Conservation (phyloP, 306 rosid species). For the Quercus dentata region DNA sequence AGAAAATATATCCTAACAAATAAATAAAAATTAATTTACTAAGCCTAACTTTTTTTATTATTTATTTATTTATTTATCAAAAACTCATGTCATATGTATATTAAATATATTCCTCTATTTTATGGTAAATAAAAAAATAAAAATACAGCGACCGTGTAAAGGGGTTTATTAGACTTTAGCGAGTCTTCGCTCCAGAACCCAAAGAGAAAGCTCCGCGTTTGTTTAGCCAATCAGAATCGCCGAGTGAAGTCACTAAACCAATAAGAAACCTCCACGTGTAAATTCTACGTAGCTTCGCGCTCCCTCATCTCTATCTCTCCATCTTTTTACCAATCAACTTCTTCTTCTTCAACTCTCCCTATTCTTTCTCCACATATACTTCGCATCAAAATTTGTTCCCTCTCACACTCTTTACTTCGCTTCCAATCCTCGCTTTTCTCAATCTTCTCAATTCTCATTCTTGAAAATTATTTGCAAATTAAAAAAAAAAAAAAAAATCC, state of each 20-base stretch:
- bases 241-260: conserved; percentile 27
- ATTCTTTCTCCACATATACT: neutral
- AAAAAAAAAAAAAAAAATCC: neutral
- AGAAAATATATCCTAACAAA: too few species aligned
- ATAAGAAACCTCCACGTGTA: conserved; percentile 59
- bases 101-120: too few species aligned
- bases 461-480: too few species aligned
- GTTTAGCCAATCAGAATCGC: conserved; percentile 55
- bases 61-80: too few species aligned
- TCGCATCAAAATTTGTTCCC: neutral
- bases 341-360: neutral
- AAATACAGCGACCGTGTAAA: too few species aligned
- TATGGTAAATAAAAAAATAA: too few species aligned
- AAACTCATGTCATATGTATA: too few species aligned
- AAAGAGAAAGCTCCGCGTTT: conserved; percentile 34
- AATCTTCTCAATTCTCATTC: neutral
- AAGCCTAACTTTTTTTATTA: too few species aligned
- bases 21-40: too few species aligned
- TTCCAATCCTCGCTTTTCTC: neutral
- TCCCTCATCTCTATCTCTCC: neutral
- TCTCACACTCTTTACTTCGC: neutral
- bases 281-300: conserved; percentile 36
- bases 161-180: too few species aligned
- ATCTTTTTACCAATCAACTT: neutral
- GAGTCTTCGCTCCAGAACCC: neutral